Base-by-base conservation (phyloP, 176 grass and related monocot species). In the Carex littledalei region DNA sequence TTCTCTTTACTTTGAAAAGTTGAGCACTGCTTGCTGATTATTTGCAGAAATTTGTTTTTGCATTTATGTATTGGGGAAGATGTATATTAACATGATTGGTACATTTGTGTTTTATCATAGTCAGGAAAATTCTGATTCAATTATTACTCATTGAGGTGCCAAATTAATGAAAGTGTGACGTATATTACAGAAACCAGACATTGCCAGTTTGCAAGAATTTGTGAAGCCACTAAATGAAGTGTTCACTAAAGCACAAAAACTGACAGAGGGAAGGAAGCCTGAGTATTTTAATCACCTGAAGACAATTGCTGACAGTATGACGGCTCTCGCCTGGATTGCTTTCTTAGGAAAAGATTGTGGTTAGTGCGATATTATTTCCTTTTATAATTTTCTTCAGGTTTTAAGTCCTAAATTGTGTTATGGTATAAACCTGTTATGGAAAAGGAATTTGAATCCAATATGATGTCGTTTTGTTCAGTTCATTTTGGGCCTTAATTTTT, bases 251-350 rank as follows among this genome's bases (percentile, higher is more conserved):
- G 97, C 91, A 55, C 86, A 80, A 39, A 67, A 81, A 50, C 82
- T 99, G 83, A 99, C 97, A 0, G 97, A 99, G 81, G 97, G 93
- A 89, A 99, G 93, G 86, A 93, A 90, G 32, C 92, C 88, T 0
- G 93, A 94, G 86, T 95, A 94, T 85, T 99, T 96, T 78, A 99
- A 99, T 80, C 93, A 99, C 74, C 64, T 99, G 29, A 99, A 99
- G 86, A 89, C 91, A 68, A 87, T 86, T 84, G 90, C 91, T 67
- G 97, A 99, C 81, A 95, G 97, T 86, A 89, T 96, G 47, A 57
- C 90, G 35, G 97, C 97, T 89, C 83, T 99, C 64, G 93, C 90
- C 18, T 99, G 97, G 97, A 89, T 96, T 32, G 91, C 88, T 58
- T 99, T 95, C 86, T 86, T 92, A 80, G 93, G 97, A 84, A 99